phyloP scores from a whole-genome alignment of 352 stramenopile species.

The Blastocystis sp. region DNA sequence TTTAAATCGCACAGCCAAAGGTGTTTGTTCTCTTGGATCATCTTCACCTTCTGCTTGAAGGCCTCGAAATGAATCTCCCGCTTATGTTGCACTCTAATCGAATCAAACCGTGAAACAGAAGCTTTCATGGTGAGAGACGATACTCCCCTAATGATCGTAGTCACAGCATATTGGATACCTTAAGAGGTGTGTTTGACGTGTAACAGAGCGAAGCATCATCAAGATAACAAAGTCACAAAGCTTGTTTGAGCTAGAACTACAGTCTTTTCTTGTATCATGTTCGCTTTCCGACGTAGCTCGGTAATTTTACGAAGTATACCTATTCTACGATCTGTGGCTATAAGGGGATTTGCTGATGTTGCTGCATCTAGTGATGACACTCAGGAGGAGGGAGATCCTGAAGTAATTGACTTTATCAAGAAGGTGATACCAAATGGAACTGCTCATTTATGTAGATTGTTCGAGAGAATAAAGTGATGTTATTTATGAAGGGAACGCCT shows the following conservation, averaged over 20 bases:
- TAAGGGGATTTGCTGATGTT: not conserved
- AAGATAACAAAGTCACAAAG: not conserved
- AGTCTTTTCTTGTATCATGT: conserved; percentile 8
- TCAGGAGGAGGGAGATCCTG: conserved; percentile 38
- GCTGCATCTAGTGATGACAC: not conserved
- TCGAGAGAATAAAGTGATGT: conserved; percentile 83
- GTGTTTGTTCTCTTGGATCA: not conserved
- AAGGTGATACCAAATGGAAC: not conserved
- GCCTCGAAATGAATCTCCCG: not conserved
- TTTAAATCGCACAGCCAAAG: conserved; percentile 24
- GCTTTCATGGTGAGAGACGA: not conserved
- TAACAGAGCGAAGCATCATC: not conserved
- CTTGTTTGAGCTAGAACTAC: not conserved
- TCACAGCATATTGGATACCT: not conserved
- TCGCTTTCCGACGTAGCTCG: not conserved
- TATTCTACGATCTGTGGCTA: not conserved
- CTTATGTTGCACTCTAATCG: not conserved
- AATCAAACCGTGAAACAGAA: not conserved
- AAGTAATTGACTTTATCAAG: conserved; percentile 67
- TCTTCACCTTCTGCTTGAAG: not conserved
- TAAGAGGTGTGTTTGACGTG: not conserved
- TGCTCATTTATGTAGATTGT: conserved; percentile 70
- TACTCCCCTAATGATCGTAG: not conserved
- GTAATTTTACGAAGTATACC: not conserved
- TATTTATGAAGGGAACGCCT: conserved; percentile 87